Evolutionary conservation across 331 rosid genomes (phyloP), one percentile per base, ranked within the genome.

Genomic region (Quercus tomentella): DNA sequence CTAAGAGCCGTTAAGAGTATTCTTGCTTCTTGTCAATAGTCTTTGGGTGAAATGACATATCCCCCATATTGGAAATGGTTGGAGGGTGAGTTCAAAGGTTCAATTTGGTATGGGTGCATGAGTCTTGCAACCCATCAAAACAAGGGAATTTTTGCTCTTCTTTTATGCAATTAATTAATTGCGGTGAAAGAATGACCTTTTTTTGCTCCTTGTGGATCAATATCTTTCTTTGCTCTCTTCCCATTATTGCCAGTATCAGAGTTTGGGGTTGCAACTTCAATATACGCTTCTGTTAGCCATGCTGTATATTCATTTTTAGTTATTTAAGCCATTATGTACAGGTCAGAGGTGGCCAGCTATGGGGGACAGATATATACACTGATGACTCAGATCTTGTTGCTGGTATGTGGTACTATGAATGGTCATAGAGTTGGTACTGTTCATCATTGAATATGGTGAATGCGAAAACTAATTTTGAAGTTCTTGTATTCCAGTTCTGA

Each of bases 291-390:
- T 51, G 60, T 35, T 81, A 26, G 35, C 54, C 51, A 18, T 84
- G 54, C 22, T 52, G 65, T 75, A 35, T 33, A 37, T 22, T 70
- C 74, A 16, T 57, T 52, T 68, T 68, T 76, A 72, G 68, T 70
- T 77, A 41, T 26, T 71, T 43, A 56, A 63, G 31, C 78, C 75
- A 76, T 79, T 73, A 31, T 77, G 61, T 91, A 77, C 91, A 95
- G 99, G 99, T 95, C 74, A 86, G 97, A 84, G 97, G 97, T 80
- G 97, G 93, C 86, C 97, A 93, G 79, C 88, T 95, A 28, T 95
- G 99, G 99, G 99, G 99, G 28, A 95, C 97, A 57, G 99, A 95
- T 89, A 90, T 95, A 70, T 95, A 95, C 84, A 95, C 99, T 16
- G 91, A 90, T 74, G 99, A 95, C 86, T 93, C 97, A 23, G 99